Conservation (phyloP, 2,329 filamentous ascomycete species). For the Cladophialophora psammophila region DNA sequence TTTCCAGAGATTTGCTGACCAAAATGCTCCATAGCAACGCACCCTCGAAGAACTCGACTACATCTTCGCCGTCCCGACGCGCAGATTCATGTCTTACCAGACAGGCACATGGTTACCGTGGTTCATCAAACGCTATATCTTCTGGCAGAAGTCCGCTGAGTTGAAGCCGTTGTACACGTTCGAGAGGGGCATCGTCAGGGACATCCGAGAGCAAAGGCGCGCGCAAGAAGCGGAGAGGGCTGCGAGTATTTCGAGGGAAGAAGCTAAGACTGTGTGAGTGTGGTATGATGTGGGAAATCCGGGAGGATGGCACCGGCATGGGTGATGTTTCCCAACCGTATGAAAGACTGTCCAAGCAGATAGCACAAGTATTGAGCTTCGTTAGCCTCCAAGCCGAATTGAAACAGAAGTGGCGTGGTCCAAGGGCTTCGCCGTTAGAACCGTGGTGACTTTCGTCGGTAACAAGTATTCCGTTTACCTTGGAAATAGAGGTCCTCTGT, state of each 20-base stretch:
- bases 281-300: no score
- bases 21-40: conserved; percentile 34
- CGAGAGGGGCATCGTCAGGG: conserved; percentile 41
- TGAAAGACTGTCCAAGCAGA: no score
- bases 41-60: conserved; percentile 49
- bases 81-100: conserved; percentile 52
- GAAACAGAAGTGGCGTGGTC: no score
- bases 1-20: neutral
- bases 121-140: conserved; percentile 55
- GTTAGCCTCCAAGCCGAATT: no score
- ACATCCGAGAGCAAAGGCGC: conserved; percentile 16
- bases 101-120: conserved; percentile 51
- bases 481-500: no score
- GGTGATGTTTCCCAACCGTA: no score
- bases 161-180: conserved; percentile 61
- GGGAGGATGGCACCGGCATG: no score
- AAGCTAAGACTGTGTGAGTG: conserved; percentile 2
- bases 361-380: no score
- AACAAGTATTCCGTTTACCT: no score
- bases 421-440: no score
- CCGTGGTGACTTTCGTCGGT: no score
- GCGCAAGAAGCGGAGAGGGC: conserved; percentile 4
- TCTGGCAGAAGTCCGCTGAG: conserved; percentile 43
- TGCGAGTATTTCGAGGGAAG: neutral
- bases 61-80: conserved; percentile 57